Evolutionary conservation across 768 basidiomycete species (phyloP), one percentile per base, ranked within the genome.

Genomic region (Suillus americanus): DNA sequence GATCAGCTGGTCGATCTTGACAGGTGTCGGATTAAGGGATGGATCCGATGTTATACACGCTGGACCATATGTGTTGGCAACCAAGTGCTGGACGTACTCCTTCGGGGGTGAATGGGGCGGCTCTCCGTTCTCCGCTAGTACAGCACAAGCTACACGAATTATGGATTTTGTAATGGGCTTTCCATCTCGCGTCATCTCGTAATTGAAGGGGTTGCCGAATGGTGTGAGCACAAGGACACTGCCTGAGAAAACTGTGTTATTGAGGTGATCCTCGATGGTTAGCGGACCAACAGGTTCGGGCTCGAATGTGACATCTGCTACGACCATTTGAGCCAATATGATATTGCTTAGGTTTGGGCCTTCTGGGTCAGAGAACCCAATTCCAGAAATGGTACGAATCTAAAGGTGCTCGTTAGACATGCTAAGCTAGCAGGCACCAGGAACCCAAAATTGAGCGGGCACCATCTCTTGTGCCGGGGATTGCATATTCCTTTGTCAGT

Each of bases 291-390:
- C 33, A 55, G 33, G 81, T 57, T 50, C 69, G 67, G 55, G 75
- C 70, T 72, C 61, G 67, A 85, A 77, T 0, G 71, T 76, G 54
- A 86, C 76, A 67, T 85, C 85, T 1, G 82, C 85, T 62, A 83
- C 69, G 35, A 81, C 70, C 73, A 84, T 75, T 55, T 83, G 81
- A 1, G 73, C 63, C 8, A 82, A 66, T 23, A 71, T 61, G 20
- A 13, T 0, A 2, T 67, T 57, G 12, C 74, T 72, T 35, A 68
- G 67, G 9, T 61, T 28, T 1, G 67, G 64, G 33, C 74, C 73
- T 33, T 78, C 70, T 4, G 85, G 85, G 66, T 86, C 82, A 1
- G 69, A 66, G 71, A 84, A 85, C 23, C 71, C 72, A 54, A 86
- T 78, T 0, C 79, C 79, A 2, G 77, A 70, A 43, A 75, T 63